A percentile compares a stretch with the other conserved stretches of the same genome.
phyloP scores from a whole-genome alignment of 1,139 yeast species.

The Nakaseomyces sp. region DNA sequence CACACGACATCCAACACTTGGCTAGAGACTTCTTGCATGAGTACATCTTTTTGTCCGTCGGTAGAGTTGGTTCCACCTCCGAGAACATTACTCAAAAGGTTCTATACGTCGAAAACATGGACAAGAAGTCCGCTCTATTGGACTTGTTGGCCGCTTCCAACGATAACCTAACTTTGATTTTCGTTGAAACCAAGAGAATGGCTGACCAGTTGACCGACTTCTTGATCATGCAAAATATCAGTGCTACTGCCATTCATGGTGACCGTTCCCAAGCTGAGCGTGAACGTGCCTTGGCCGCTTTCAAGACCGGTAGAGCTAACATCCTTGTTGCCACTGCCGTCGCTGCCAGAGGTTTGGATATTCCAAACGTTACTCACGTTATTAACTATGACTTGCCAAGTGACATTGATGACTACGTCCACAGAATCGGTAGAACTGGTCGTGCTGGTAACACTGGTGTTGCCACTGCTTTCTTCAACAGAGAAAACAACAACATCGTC shows the following conservation, averaged over 20 bases:
- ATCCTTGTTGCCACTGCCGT: slow-evolving; percentile 87
- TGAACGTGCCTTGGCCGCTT: slow-evolving; percentile 78
- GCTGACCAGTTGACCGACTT: slow-evolving; percentile 93
- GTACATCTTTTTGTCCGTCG: slow-evolving; percentile 91
- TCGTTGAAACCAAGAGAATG: slow-evolving; percentile 98
- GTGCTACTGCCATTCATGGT: slow-evolving; percentile 98
- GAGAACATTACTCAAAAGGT: slow-evolving; percentile 95
- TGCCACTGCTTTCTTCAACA: slow-evolving; percentile 96
- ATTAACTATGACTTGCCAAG: slow-evolving; percentile 94
- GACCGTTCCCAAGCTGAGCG: slow-evolving; percentile 97
- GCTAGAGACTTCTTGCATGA: slow-evolving; percentile 96
- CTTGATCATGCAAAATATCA: slow-evolving; percentile 80
- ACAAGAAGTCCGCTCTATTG: slow-evolving; percentile 83
- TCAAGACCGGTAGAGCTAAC: slow-evolving; percentile 52
- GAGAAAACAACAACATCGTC: slow-evolving; percentile 83
- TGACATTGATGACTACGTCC: slow-evolving; percentile 97
- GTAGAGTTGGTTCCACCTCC: slow-evolving; percentile 96
- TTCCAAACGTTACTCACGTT: slow-evolving; percentile 97
- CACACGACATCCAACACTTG: slow-evolving; percentile 90
- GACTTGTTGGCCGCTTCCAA: slow-evolving; percentile 75
- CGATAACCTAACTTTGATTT: slow-evolving; percentile 77
- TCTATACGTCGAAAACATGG: slow-evolving; percentile 88
- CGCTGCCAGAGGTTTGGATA: slow-evolving; percentile 96
- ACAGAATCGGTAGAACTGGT: slow-evolving; percentile 99
- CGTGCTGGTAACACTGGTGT: slow-evolving; percentile 99